Evolutionary conservation across 2,329 filamentous ascomycete species (phyloP).

Genomic region (Botrytis squamosa): DNA sequence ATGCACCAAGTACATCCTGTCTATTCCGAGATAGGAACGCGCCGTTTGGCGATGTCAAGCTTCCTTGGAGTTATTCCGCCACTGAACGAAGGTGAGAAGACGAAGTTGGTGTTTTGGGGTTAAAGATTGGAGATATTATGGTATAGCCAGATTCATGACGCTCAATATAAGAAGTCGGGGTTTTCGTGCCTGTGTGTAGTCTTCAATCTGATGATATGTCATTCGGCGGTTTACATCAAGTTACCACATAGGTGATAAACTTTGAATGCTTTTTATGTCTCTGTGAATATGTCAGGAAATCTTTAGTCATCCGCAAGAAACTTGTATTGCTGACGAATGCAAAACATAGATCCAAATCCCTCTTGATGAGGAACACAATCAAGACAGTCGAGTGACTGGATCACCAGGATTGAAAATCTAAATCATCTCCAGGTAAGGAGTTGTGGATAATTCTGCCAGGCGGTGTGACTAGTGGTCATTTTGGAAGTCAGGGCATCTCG

Average conservation of each 20-base stretch:
- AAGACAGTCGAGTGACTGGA: not conserved
- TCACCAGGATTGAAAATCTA: not conserved
- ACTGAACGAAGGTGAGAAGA: not conserved
- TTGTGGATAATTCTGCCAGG: not conserved
- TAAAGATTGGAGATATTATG: not conserved
- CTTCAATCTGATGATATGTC: not conserved
- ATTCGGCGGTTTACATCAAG: not conserved
- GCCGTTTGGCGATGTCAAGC: conserved; percentile 11
- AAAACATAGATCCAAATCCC: not conserved
- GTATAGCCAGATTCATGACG: not conserved
- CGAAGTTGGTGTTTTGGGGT: conserved; percentile 15
- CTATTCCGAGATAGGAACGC: not conserved
- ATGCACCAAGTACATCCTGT: conserved; percentile 16
- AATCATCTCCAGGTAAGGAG: not conserved
- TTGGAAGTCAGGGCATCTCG: not conserved
- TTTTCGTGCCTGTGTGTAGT: not conserved
- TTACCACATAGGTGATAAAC: not conserved
- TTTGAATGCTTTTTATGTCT: not conserved
- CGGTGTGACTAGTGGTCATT: not conserved
- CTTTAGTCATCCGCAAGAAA: not conserved
- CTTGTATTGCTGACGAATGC: not conserved
- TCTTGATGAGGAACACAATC: not conserved
- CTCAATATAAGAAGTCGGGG: not conserved
- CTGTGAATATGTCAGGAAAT: not conserved
- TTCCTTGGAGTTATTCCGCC: conserved; percentile 13